Evolutionary conservation across 116 monocot species (phyloP), one percentile per base, ranked within the genome.

Genomic region (Dioscorea cayenensis): DNA sequence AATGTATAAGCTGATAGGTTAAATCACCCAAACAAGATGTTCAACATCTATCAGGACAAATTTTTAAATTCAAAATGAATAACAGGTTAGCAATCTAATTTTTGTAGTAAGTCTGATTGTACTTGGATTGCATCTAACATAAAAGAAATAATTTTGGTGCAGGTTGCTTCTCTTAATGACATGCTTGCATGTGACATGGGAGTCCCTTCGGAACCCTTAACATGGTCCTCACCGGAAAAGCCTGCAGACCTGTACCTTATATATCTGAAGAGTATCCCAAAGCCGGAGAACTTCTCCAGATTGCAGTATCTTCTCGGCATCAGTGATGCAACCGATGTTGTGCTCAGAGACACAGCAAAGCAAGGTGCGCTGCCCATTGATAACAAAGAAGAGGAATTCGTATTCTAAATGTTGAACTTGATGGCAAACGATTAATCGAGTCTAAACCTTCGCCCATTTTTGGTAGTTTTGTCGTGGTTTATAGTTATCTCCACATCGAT

Each of bases 131-230:
- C 17, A 14, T 51, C 5, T 51, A 11, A 14, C 2, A 7, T 2
- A 51, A 32, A 66, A 5, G 19, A 3, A 21, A 14, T n/a, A 21
- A 6, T 43, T 16, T 28, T 38, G 23, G 10, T 84, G 73, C 80
- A 97, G 97, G 77, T 90, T 77, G 76, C 84, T 7, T 86, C 92
- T 7, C 82, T 97, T 25, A 97, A 97, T 71, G 90, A 97, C 83
- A 63, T 97, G 84, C 71, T 97, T 17, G 97, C 97, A n/a, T 93
- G 97, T 71, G 97, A 92, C 71, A 76, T 43, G 67, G 93, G 90
- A 10, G 90, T 90, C 29, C 81, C 97, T 32, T 71, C 92, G 25
- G 78, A 86, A 51, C 80, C 90, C 49, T 77, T 96, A 35, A 70
- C 93, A 4, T 97, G 93, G 97, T 86, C 93, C 7, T 79, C 84